Evolutionary conservation across 2,329 filamentous ascomycete genomes (phyloP).

Genomic region (Fonsecaea pedrosoi): DNA sequence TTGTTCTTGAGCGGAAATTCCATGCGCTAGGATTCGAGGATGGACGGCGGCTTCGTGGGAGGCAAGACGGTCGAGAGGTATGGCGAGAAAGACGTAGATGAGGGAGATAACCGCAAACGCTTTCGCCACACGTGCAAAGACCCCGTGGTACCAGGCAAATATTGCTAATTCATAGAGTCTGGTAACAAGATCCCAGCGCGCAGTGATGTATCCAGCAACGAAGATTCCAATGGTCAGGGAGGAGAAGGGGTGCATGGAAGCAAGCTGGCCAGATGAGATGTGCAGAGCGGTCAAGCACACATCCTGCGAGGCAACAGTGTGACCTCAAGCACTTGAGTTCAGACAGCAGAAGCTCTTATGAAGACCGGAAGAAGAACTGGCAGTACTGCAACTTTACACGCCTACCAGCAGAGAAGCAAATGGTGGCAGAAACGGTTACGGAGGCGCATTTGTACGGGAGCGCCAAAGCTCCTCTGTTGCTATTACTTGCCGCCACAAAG

Average conservation of each 20-base stretch:
- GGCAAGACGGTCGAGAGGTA: slow-evolving; percentile 85
- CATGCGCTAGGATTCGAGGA: slow-evolving; percentile 75
- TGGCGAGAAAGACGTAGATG: slow-evolving; percentile 81
- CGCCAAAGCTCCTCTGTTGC: background rate
- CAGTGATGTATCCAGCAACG: slow-evolving; percentile 98
- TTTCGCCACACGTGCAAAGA: slow-evolving; percentile 86
- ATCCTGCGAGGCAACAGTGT: background rate
- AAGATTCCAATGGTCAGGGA: slow-evolving; percentile 96
- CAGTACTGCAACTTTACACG: background rate
- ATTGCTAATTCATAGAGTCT: slow-evolving; percentile 95
- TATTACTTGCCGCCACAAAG: background rate
- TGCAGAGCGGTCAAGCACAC: slow-evolving; percentile 8
- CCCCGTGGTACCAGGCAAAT: slow-evolving; percentile 98
- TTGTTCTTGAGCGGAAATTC: slow-evolving; percentile 94
- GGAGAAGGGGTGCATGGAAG: slow-evolving; percentile 92
- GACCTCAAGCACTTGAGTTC: background rate
- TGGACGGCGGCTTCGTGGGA: slow-evolving; percentile 76
- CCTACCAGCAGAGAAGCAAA: background rate
- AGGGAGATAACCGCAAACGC: slow-evolving; percentile 82
- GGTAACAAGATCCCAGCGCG: slow-evolving; percentile 97
- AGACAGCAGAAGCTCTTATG: background rate
- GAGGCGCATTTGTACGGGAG: background rate
- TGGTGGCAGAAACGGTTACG: background rate
- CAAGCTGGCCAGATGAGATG: background rate
- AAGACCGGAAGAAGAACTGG: background rate